Conservation (phyloP, 129 eudicot species). For the Helichrysum umbraculigerum region DNA sequence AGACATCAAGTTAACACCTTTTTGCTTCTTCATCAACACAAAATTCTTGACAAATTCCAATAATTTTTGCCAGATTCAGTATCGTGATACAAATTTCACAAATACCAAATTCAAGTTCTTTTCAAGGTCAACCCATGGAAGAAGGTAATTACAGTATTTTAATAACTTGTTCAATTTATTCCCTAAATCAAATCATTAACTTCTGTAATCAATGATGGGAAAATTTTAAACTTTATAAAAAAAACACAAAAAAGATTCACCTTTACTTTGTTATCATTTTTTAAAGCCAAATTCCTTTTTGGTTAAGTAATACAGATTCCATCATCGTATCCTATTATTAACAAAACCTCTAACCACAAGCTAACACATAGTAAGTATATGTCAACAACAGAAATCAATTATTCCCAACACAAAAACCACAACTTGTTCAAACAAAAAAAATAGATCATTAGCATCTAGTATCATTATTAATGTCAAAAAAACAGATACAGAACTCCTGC, state of each 20-base stretch:
- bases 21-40: background rate
- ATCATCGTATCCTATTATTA: constrained; percentile 15
- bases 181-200: constrained; percentile 9
- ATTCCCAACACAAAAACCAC: constrained; percentile 1
- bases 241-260: constrained; percentile 21
- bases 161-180: background rate
- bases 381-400: constrained; percentile 7
- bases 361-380: background rate
- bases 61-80: background rate
- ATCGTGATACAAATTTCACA: background rate
- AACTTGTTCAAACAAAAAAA: background rate
- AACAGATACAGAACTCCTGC: background rate
- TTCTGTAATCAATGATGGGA: constrained; percentile 20
- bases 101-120: background rate
- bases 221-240: background rate
- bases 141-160: constrained; percentile 1
- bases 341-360: constrained; percentile 15
- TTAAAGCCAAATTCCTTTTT: constrained; percentile 24
- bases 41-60: background rate
- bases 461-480: background rate
- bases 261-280: constrained; percentile 17
- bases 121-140: constrained; percentile 18
- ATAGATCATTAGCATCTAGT: background rate
- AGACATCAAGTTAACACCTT: constrained; percentile 8
- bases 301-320: constrained; percentile 1